Evolutionary conservation across 306 rosid genomes (phyloP), one percentile per base, ranked within the genome.

Genomic region (Macrotyloma uniflorum): DNA sequence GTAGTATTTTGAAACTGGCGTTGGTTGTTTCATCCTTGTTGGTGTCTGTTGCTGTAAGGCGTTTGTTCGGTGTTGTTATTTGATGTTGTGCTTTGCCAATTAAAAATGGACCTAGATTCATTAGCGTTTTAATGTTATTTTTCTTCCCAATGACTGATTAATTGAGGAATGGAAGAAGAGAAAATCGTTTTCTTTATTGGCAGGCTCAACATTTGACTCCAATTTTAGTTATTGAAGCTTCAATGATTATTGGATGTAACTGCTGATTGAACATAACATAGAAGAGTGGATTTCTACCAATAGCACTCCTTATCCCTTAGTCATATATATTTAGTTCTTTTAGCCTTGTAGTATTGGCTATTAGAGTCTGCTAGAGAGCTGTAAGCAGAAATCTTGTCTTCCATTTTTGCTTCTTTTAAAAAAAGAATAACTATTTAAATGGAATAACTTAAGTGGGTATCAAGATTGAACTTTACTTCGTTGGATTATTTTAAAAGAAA

Each of bases 141-240:
- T 57, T 16, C 36, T 59, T 79, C 28, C 40, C 8, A 2, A 7
- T n/a, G 36, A 30, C 65, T 42, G 64, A 11, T 76, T 82, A 40
- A 19, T 22, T 68, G 76, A 68, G 62, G 62, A 50, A 14, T 74
- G 50, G 69, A 72, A 22, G 46, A 58, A 38, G 72, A 40, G 43
- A 49, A 79, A 73, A 49, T 10, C 2, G 8, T 0, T 72, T 69
- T 32, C 49, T 59, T 64, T 49, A 32, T 68, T 30, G 15, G 30
- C 23, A 1, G 32, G 15, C 53, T 77, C n/a, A 54, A 42, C 9
- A 32, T 71, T 16, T 35, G 75, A 43, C 43, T 33, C 36, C 23
- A 7, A 15, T 26, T 23, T 73, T 51, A 20, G 38, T 49, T 42
- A 11, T 42, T 59, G 19, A 11, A 12, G 67, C 18, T 58, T 78